Evolutionary conservation across 2,329 filamentous ascomycete genomes (phyloP).

Genomic region (Cryoendolithus antarcticus): DNA sequence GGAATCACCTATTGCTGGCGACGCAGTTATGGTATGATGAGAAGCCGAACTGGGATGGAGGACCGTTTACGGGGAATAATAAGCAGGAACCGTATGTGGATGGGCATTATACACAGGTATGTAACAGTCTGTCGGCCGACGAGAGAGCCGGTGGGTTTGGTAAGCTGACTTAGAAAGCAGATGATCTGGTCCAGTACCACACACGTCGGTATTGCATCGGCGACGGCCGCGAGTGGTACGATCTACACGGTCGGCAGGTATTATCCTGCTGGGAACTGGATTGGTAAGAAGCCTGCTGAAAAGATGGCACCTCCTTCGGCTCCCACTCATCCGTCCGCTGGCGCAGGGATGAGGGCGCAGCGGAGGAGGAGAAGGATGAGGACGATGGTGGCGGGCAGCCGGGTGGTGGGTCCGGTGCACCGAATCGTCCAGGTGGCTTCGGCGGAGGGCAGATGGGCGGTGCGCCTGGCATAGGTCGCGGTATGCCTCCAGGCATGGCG

Average conservation of each 20-base stretch:
- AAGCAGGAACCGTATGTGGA: not conserved
- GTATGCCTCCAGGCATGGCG: too few species aligned
- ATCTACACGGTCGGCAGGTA: constrained; percentile 9
- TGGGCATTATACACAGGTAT: constrained; percentile 4
- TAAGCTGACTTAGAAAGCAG: not conserved
- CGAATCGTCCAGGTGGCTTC: too few species aligned
- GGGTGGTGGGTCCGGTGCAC: too few species aligned
- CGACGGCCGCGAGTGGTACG: constrained; percentile 2
- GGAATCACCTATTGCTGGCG: not conserved
- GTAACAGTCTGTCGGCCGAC: not conserved
- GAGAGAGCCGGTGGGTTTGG: too few species aligned
- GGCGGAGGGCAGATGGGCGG: too few species aligned
- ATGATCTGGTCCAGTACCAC: constrained; percentile 7
- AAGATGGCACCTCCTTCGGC: not conserved
- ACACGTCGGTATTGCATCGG: constrained; percentile 8
- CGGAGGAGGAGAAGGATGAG: too few species aligned
- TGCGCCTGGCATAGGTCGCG: too few species aligned
- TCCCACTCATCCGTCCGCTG: not conserved
- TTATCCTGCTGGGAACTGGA: constrained; percentile 5
- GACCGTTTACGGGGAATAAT: not conserved
- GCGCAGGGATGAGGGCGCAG: too few species aligned
- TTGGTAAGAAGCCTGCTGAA: constrained; percentile 1
- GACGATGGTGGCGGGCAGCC: too few species aligned
- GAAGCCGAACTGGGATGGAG: constrained; percentile 2
- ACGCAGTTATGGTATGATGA: constrained; percentile 1